phyloP scores from a whole-genome alignment of 352 stramenopile genomes.

The Phytophthora palmivora region DNA sequence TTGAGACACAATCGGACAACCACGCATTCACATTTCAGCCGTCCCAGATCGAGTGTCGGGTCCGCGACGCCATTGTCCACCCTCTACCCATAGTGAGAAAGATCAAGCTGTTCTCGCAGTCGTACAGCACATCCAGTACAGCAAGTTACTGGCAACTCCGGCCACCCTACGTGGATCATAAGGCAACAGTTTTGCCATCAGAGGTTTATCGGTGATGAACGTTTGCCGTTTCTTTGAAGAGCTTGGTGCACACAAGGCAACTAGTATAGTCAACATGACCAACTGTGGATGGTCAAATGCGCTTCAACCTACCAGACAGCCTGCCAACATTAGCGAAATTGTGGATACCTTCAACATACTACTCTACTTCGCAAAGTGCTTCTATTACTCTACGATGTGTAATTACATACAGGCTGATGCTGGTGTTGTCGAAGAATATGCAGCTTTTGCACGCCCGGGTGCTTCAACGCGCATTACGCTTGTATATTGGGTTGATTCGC shows the following conservation, averaged over 20 bases:
- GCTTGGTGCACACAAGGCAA: background rate
- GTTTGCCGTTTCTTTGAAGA: constrained; percentile 9
- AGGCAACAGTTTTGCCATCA: constrained; percentile 12
- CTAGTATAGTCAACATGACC: background rate
- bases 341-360: background rate
- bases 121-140: constrained; percentile 3
- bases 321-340: constrained; percentile 1
- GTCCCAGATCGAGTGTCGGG: background rate
- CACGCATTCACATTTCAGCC: constrained; percentile 8
- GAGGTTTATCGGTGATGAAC: constrained; percentile 16
- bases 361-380: background rate
- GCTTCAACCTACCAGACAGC: background rate
- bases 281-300: constrained; percentile 15
- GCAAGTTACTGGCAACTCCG: constrained; percentile 14
- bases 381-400: constrained; percentile 9
- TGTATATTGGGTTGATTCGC: constrained; percentile 16
- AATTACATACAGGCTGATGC: constrained; percentile 4
- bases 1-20: too few species aligned
- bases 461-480: constrained; percentile 3
- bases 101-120: constrained; percentile 16
- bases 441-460: background rate
- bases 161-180: constrained; percentile 9
- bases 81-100: constrained; percentile 16
- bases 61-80: constrained; percentile 5
- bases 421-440: constrained; percentile 5